These are phyloP conservation scores for Dactylis glomerata DNA, from an alignment of 176 grass and related monocot genomes.

Conservation along the genomic window DNA sequence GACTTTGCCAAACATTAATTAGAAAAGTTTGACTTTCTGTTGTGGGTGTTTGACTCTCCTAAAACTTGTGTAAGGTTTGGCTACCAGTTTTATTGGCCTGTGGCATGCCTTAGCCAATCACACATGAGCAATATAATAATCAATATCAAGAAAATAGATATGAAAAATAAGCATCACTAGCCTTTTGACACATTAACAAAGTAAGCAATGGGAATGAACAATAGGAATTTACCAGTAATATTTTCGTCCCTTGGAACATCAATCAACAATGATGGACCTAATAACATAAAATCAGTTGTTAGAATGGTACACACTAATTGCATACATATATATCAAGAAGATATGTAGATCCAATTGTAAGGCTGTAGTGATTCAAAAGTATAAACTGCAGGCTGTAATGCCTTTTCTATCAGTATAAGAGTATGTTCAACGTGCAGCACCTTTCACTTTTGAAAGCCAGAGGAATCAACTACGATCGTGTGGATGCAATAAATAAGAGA, in stretches of 20 bases:
- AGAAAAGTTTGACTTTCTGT: not conserved
- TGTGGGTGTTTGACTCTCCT: not conserved
- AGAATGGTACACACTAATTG: not conserved
- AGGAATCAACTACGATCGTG: not conserved
- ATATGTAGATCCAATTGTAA: not conserved
- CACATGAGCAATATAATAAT: not conserved
- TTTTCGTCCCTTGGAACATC: slow-evolving; percentile 57
- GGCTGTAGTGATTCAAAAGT: not conserved
- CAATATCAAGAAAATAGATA: not conserved
- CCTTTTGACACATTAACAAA: not conserved
- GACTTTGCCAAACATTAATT: not conserved
- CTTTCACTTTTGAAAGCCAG: not conserved
- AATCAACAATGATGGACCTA: slow-evolving; percentile 47
- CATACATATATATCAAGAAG: not conserved
- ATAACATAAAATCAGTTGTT: not conserved
- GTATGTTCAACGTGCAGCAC: not conserved
- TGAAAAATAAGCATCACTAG: not conserved
- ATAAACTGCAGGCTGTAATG: not conserved
- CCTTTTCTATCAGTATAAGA: not conserved
- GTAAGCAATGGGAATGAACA: not conserved
- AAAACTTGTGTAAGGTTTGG: not conserved
- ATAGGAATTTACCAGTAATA: slow-evolving; percentile 36
- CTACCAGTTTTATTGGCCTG: not conserved
- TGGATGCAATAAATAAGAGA: not conserved
- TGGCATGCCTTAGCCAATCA: not conserved